phyloP scores from a whole-genome alignment of 169 alveolate species.

The Eimeria nieschulzi region DNA sequence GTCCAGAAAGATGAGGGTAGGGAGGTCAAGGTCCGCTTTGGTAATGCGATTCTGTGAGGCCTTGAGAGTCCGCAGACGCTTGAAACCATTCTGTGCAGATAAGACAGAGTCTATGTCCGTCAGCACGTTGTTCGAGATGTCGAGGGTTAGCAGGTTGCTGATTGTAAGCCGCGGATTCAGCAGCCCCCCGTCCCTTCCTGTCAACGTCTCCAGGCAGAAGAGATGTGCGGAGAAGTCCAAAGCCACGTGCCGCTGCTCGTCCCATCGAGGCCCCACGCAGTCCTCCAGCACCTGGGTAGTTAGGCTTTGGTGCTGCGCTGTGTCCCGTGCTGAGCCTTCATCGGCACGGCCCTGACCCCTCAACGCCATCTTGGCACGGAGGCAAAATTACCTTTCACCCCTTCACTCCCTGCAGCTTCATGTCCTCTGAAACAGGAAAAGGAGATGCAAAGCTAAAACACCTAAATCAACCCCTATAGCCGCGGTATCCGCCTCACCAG shows the following conservation, averaged over 20 bases:
- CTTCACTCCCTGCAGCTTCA: too few species aligned
- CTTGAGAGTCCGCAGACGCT: slow-evolving; percentile 13
- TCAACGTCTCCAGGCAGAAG: slow-evolving; percentile 54
- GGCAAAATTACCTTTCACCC: neutral
- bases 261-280: slow-evolving; percentile 60
- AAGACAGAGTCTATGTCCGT: slow-evolving; percentile 24
- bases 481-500: too few species aligned
- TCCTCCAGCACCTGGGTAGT: slow-evolving; percentile 29
- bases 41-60: slow-evolving; percentile 37
- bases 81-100: slow-evolving; percentile 42
- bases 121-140: slow-evolving; percentile 56
- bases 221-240: slow-evolving; percentile 35
- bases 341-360: neutral
- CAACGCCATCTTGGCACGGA: slow-evolving; percentile 1
- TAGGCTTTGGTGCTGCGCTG: neutral
- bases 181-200: slow-evolving; percentile 47
- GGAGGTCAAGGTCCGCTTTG: slow-evolving; percentile 8
- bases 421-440: too few species aligned
- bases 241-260: slow-evolving; percentile 28
- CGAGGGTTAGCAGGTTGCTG: slow-evolving; percentile 5
- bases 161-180: slow-evolving; percentile 51
- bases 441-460: too few species aligned
- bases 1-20: slow-evolving; percentile 29
- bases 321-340: neutral
- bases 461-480: too few species aligned